Percentiles rank a stretch among this genome's conserved stretches.
Conservation (phyloP, 73 alveolate species). For the Tetrahymena elliotti region DNA sequence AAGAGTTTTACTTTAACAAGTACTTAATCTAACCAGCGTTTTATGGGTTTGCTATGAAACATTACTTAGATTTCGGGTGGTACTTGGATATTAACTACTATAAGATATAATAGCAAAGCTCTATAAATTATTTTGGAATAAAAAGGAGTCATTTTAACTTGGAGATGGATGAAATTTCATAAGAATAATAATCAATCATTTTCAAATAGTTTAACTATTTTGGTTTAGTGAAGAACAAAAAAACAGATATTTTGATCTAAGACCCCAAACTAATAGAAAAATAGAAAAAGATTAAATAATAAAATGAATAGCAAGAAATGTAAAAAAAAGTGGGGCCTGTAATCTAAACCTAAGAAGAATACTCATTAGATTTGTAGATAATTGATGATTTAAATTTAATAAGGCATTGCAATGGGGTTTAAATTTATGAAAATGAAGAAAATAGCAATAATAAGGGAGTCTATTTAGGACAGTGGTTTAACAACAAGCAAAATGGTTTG, state of each 20-base stretch:
- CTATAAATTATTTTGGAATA: background rate
- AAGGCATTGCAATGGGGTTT: background rate
- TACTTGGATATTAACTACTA: background rate
- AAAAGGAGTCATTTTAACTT: background rate
- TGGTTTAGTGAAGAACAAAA: background rate
- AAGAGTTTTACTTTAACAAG: background rate
- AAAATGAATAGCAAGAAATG: no score
- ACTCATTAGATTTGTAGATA: no score
- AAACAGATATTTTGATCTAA: background rate
- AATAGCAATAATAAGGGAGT: no score
- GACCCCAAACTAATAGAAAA: background rate
- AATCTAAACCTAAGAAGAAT: no score
- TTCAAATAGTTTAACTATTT: background rate
- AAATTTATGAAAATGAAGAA: background rate
- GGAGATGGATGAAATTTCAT: background rate
- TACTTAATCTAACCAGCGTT: background rate
- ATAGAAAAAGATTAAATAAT: no score
- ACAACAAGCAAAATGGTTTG: background rate
- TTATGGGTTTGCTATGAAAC: background rate
- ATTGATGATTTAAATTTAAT: background rate
- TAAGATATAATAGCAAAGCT: background rate
- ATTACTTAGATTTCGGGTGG: background rate
- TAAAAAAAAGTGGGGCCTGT: no score
- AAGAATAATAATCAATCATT: background rate
- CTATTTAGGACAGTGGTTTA: background rate